Conservation (phyloP, 495 filamentous ascomycete species). For the Podospora didyma region DNA sequence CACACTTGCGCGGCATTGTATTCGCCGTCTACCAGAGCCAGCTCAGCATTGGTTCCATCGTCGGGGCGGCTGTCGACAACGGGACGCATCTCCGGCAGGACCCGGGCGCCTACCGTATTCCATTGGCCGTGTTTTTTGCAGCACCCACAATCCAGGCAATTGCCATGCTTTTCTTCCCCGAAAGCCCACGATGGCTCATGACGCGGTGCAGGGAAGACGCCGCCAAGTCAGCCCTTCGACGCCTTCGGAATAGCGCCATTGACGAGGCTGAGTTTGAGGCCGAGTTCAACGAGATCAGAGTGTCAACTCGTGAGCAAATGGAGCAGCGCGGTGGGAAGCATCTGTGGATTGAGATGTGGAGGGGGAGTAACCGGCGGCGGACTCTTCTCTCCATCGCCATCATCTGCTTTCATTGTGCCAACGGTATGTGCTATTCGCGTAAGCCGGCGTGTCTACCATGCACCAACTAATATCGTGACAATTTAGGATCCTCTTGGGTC, state of each 20-base stretch:
- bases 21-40: constrained; percentile 33
- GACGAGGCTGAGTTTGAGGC: constrained; percentile 33
- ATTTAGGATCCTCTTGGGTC: constrained; percentile 47
- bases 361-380: constrained; percentile 35
- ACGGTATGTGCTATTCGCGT: background rate
- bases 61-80: constrained; percentile 54
- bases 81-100: constrained; percentile 37
- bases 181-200: constrained; percentile 55
- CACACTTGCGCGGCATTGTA: constrained; percentile 42
- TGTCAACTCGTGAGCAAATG: constrained; percentile 39
- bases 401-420: background rate
- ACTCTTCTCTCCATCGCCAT: constrained; percentile 37
- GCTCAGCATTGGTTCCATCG: constrained; percentile 43
- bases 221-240: constrained; percentile 38
- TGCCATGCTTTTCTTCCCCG: constrained; percentile 52
- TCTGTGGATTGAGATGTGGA: background rate
- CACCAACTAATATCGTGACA: no score
- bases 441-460: no score
- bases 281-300: constrained; percentile 46
- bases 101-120: constrained; percentile 46
- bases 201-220: constrained; percentile 39
- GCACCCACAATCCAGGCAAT: constrained; percentile 44
- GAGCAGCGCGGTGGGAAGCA: constrained; percentile 27
- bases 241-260: constrained; percentile 35
- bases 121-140: constrained; percentile 48